Evolutionary conservation across 768 basidiomycete genomes (phyloP).

Genomic region (Nidula microcarpa): DNA sequence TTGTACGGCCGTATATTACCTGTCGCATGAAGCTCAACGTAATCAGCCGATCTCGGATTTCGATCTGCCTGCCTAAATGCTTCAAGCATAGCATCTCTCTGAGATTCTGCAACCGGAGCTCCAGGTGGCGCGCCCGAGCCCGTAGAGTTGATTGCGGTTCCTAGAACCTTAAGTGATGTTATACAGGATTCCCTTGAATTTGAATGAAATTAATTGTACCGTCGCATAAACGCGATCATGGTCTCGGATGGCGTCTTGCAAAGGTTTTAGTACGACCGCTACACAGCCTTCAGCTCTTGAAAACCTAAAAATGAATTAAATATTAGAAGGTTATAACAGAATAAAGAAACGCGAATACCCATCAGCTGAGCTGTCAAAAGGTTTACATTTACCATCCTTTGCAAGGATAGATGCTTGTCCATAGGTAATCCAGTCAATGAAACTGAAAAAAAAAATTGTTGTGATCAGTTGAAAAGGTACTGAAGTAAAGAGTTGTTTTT

Average conservation of each 20-base stretch:
- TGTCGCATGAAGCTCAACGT: slow-evolving; percentile 42
- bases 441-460: background rate
- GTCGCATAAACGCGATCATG: slow-evolving; percentile 12
- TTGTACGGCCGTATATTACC: no score
- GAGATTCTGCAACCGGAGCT: slow-evolving; percentile 26
- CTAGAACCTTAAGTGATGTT: slow-evolving; percentile 25
- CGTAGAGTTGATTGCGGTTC: slow-evolving; percentile 26
- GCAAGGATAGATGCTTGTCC: slow-evolving; percentile 26
- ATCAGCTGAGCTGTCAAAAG: slow-evolving; percentile 34
- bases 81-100: background rate
- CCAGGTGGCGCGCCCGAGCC: slow-evolving; percentile 26
- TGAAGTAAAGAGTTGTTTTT: slow-evolving; percentile 6
- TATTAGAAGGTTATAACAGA: no score
- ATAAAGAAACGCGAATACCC: slow-evolving; percentile 18
- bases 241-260: slow-evolving; percentile 28
- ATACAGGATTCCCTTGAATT: slow-evolving; percentile 4
- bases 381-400: slow-evolving; percentile 33
- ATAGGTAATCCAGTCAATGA: background rate
- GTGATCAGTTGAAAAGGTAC: background rate
- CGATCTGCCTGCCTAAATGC: slow-evolving; percentile 22
- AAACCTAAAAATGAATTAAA: slow-evolving; percentile 18
- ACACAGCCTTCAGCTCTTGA: slow-evolving; percentile 26
- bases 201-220: slow-evolving; percentile 30
- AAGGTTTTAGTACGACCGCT: slow-evolving; percentile 30
- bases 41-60: slow-evolving; percentile 32